A percentile compares a stretch with the other conserved stretches of the same genome.
phyloP scores from a whole-genome alignment of 176 grass and related monocot genomes.

The Zoysia japonica region DNA sequence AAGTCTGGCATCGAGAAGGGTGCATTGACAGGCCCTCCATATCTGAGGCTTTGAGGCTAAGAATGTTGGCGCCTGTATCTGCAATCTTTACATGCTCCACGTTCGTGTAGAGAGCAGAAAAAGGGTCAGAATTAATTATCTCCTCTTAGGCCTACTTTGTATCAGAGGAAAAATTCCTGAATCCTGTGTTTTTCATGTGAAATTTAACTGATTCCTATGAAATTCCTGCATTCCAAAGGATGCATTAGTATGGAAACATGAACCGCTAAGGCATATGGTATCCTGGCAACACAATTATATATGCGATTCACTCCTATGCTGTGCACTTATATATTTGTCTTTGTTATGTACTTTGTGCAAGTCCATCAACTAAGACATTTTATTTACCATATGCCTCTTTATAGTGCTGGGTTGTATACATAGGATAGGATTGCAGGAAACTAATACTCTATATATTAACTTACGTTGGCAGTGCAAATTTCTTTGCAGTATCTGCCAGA shows the following conservation, averaged over 20 bases:
- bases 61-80: background rate
- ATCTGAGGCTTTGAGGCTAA: background rate
- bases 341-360: background rate
- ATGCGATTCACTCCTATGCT: background rate
- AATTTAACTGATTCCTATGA: too few species aligned
- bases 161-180: too few species aligned
- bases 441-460: background rate
- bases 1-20: too few species aligned
- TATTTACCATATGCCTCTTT: background rate
- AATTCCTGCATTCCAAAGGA: too few species aligned
- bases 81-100: background rate
- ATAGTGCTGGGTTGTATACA: background rate
- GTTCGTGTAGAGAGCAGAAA: background rate
- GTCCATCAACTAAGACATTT: background rate
- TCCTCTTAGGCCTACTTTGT: background rate
- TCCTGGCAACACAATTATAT: conserved; percentile 1
- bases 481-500: background rate
- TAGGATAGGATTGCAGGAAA: background rate
- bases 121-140: background rate
- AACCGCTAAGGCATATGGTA: background rate
- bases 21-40: background rate
- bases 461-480: background rate
- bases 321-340: background rate
- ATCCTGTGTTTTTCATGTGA: too few species aligned
- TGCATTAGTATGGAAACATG: background rate